Conservation (phyloP, 2,329 filamentous ascomycete genomes). For the Microsporum audouinii region DNA sequence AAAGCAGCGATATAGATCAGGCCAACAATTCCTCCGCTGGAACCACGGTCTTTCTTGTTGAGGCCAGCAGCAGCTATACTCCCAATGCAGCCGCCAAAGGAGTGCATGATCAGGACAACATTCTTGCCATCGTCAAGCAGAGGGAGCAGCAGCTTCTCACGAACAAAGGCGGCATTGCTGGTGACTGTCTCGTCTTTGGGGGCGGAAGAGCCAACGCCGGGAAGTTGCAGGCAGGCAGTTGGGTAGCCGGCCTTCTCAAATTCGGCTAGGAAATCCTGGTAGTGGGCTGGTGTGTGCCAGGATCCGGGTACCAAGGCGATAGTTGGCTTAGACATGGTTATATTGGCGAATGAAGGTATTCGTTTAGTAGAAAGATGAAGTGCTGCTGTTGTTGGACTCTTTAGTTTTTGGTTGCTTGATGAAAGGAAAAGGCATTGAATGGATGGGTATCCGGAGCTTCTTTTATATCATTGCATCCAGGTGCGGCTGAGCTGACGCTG, state of each 20-base stretch:
- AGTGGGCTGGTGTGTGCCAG: slow-evolving; percentile 26
- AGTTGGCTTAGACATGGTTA: slow-evolving; percentile 21
- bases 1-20: slow-evolving; percentile 9
- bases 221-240: slow-evolving; percentile 10
- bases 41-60: slow-evolving; percentile 6
- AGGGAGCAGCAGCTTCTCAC: slow-evolving; percentile 19
- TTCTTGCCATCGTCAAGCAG: slow-evolving; percentile 24
- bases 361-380: background rate
- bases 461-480: background rate
- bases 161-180: slow-evolving; percentile 20
- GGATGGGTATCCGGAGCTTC: background rate
- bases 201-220: slow-evolving; percentile 10
- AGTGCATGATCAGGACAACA: slow-evolving; percentile 28
- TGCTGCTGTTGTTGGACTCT: background rate
- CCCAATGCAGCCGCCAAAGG: slow-evolving; percentile 26
- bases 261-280: slow-evolving; percentile 17
- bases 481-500: background rate
- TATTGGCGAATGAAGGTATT: background rate
- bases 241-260: slow-evolving; percentile 25
- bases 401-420: background rate
- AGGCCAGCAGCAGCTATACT: slow-evolving; percentile 22
- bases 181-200: slow-evolving; percentile 15
- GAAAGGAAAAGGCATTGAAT: background rate
- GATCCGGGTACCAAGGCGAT: slow-evolving; percentile 29
- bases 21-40: slow-evolving; percentile 7